Evolutionary conservation across 2,329 filamentous ascomycete genomes (phyloP).

Genomic region (Calonectria crousiana): DNA sequence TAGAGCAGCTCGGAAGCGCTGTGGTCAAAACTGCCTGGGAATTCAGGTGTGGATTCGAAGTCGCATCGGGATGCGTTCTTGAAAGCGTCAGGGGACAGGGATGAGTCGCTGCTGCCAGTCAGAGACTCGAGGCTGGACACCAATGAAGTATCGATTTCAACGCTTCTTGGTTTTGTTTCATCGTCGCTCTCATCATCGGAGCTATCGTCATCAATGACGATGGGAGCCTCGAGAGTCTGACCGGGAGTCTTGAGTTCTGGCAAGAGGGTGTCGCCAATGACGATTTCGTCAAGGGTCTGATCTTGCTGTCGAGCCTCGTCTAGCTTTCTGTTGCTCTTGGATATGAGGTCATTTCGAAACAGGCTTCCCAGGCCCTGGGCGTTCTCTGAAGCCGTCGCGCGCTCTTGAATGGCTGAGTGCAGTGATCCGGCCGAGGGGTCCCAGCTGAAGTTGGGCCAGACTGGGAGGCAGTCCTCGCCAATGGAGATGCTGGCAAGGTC

Average conservation of each 20-base stretch:
- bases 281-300: slow-evolving; percentile 35
- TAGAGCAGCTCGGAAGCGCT: not conserved
- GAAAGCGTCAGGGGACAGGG: not conserved
- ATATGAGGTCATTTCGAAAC: slow-evolving; percentile 37
- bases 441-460: slow-evolving; percentile 44
- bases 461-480: slow-evolving; percentile 46
- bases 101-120: too few species aligned
- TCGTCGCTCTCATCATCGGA: not conserved
- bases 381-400: slow-evolving; percentile 33
- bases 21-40: not conserved
- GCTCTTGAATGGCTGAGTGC: slow-evolving; percentile 42
- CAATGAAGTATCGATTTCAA: not conserved
- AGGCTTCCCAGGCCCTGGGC: slow-evolving; percentile 33
- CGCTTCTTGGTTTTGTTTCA: not conserved
- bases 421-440: slow-evolving; percentile 40
- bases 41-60: not conserved
- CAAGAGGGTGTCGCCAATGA: slow-evolving; percentile 44
- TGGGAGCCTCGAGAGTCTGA: not conserved
- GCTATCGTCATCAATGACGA: not conserved
- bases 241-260: slow-evolving; percentile 39
- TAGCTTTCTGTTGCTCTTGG: slow-evolving; percentile 44
- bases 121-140: not conserved
- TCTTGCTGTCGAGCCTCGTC: slow-evolving; percentile 39
- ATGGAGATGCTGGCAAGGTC: slow-evolving; percentile 38
- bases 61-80: slow-evolving; percentile 14